Evolutionary conservation across 2,329 filamentous ascomycete species (phyloP).

Genomic region (Ciborinia camelliae): DNA sequence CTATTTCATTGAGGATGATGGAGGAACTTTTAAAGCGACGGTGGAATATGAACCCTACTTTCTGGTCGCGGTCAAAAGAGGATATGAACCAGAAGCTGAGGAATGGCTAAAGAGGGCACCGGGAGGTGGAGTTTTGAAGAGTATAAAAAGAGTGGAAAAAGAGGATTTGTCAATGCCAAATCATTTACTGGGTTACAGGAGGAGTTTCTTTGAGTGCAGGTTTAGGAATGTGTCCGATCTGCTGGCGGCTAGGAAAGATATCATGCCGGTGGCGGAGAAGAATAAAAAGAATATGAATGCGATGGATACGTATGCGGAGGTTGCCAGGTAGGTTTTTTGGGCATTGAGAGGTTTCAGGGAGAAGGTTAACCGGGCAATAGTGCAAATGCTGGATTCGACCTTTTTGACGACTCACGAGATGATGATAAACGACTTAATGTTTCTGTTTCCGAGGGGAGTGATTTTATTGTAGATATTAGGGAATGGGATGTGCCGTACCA

Average conservation of each 20-base stretch:
- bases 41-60: conserved; percentile 98
- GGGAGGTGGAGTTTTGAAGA: conserved; percentile 78
- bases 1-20: conserved; percentile 91
- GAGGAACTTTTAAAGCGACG: conserved; percentile 86
- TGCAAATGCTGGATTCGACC: conserved; percentile 79
- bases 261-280: conserved; percentile 90
- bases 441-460: conserved; percentile 80
- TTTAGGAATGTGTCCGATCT: conserved; percentile 88
- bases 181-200: conserved; percentile 84
- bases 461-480: conserved; percentile 97
- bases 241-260: conserved; percentile 75
- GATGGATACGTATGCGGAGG: conserved; percentile 98
- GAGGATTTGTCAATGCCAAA: conserved; percentile 95
- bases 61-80: conserved; percentile 82
- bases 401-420: conserved; percentile 86
- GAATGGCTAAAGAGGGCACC: conserved; percentile 84
- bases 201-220: conserved; percentile 80
- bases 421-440: conserved; percentile 75
- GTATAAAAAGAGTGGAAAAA: conserved; percentile 74
- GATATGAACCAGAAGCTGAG: conserved; percentile 88
- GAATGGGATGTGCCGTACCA: conserved; percentile 99
- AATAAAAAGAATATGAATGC: conserved; percentile 95
- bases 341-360: background rate
- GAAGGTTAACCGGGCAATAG: conserved; percentile 42
- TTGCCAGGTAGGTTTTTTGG: conserved; percentile 65